These are phyloP conservation scores for Vigna angularis DNA, from an alignment of 306 rosid species.

Conservation along the genomic window DNA sequence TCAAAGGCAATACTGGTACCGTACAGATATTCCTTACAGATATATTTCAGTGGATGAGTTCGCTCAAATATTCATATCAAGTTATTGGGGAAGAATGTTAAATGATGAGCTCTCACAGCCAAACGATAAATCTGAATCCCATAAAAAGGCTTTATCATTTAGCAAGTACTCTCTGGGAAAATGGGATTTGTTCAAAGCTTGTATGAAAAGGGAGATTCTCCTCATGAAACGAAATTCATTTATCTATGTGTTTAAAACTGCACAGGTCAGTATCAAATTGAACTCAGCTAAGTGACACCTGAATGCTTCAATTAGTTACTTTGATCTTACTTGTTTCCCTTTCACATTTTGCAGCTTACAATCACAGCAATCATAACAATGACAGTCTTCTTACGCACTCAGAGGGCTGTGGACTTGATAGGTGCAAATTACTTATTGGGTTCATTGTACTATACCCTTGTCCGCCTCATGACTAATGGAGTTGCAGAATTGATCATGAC, in stretches of 20 bases:
- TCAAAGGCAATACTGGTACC: conserved; percentile 78
- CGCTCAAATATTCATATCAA: conserved; percentile 58
- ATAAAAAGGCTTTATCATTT: conserved; percentile 58
- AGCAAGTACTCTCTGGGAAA: conserved; percentile 67
- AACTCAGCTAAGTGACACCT: conserved; percentile 19
- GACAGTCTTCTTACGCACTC: conserved; percentile 79
- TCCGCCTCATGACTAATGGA: conserved; percentile 79
- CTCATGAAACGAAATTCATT: conserved; percentile 79
- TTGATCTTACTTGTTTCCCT: conserved; percentile 28
- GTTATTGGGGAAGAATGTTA: conserved; percentile 62
- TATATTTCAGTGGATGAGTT: conserved; percentile 72
- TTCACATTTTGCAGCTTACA: conserved; percentile 58
- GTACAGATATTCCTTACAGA: conserved; percentile 59
- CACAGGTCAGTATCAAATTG: conserved; percentile 56
- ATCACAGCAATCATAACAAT: conserved; percentile 73
- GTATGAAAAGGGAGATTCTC: conserved; percentile 78
- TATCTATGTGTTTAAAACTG: conserved; percentile 73
- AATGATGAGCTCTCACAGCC: conserved; percentile 62
- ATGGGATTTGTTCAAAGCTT: conserved; percentile 70
- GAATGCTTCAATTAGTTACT: conserved; percentile 1
- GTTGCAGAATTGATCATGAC: conserved; percentile 80
- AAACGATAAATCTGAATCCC: conserved; percentile 67
- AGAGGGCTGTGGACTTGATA: conserved; percentile 50
- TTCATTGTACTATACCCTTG: conserved; percentile 67
- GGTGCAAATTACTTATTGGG: conserved; percentile 75